Conservation (phyloP, 2,329 filamentous ascomycete genomes). For the Mycogone perniciosa region DNA sequence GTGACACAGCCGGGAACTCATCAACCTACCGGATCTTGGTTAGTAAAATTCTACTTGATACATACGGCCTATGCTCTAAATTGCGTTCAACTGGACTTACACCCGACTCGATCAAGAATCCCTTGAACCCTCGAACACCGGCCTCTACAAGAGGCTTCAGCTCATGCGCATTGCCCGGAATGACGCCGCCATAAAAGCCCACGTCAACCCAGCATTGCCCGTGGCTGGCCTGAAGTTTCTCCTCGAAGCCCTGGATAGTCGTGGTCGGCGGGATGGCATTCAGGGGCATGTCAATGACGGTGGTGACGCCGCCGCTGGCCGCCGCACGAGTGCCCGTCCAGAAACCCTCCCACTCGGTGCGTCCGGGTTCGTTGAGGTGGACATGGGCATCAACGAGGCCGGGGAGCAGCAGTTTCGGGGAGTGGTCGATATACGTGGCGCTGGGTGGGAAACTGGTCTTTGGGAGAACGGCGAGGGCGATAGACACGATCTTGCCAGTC, state of each 20-base stretch:
- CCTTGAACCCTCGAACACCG: constrained; percentile 93
- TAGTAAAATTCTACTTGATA: constrained; percentile 9
- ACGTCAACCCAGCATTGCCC: constrained; percentile 97
- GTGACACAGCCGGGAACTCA: constrained; percentile 88
- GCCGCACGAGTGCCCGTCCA: constrained; percentile 89
- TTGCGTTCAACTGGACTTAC: constrained; percentile 44
- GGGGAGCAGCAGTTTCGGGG: constrained; percentile 76
- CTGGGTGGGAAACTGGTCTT: constrained; percentile 64
- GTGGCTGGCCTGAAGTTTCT: constrained; percentile 76
- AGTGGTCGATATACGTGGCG: constrained; percentile 74
- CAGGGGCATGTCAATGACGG: constrained; percentile 93
- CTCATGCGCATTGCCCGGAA: constrained; percentile 80
- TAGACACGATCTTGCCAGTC: constrained; percentile 78
- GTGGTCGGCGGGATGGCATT: constrained; percentile 97
- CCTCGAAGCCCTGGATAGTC: constrained; percentile 71
- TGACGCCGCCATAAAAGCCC: constrained; percentile 93
- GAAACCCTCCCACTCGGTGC: constrained; percentile 98
- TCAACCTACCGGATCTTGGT: constrained; percentile 57
- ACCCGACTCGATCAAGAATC: constrained; percentile 93
- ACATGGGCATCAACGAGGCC: constrained; percentile 96
- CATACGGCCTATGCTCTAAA: too few species aligned
- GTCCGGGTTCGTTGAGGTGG: constrained; percentile 92
- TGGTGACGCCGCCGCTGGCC: constrained; percentile 92
- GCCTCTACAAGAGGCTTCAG: constrained; percentile 73
- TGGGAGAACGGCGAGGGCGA: constrained; percentile 70